A percentile compares a stretch with the other conserved stretches of the same genome.
phyloP scores from a whole-genome alignment of 192 early-diverging fungal genomes.

The Backusella westeae region DNA sequence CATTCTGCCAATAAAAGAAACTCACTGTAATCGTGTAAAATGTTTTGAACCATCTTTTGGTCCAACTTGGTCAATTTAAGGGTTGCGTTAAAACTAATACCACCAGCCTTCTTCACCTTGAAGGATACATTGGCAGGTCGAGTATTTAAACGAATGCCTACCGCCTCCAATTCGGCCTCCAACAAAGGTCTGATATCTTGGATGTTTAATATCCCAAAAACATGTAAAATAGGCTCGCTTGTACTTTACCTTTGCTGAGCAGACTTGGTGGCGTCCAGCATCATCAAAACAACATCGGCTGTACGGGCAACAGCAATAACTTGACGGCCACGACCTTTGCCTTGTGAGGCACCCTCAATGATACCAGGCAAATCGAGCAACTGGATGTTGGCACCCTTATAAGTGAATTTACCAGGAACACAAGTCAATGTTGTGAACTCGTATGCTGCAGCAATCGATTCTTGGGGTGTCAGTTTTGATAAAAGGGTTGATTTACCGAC shows the following conservation, averaged over 20 bases:
- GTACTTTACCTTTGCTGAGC: slow-evolving; percentile 61
- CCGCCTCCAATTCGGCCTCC: slow-evolving; percentile 91
- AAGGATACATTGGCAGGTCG: slow-evolving; percentile 91
- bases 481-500: slow-evolving; percentile 98
- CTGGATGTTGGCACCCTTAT: slow-evolving; percentile 96
- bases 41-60: slow-evolving; percentile 90
- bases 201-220: too few relatives aligned
- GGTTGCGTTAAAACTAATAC: slow-evolving; percentile 92
- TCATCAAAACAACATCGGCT: slow-evolving; percentile 95
- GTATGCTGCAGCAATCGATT: slow-evolving; percentile 84
- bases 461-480: slow-evolving; percentile 87
- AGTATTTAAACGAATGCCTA: slow-evolving; percentile 93
- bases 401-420: slow-evolving; percentile 93
- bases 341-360: slow-evolving; percentile 96
- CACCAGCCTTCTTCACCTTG: slow-evolving; percentile 97
- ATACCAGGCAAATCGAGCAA: slow-evolving; percentile 98
- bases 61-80: slow-evolving; percentile 82
- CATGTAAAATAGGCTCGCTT: neutral
- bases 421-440: slow-evolving; percentile 98
- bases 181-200: slow-evolving; percentile 54
- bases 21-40: slow-evolving; percentile 92
- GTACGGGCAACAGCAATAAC: slow-evolving; percentile 97
- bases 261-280: slow-evolving; percentile 96
- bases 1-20: neutral
- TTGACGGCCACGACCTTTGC: slow-evolving; percentile 97